Percentiles rank a stretch among this genome's conserved stretches.
These are phyloP conservation scores for Tripidium arundinaceum DNA, from an alignment of 202 grass and related monocot species.

Conservation along the genomic window DNA sequence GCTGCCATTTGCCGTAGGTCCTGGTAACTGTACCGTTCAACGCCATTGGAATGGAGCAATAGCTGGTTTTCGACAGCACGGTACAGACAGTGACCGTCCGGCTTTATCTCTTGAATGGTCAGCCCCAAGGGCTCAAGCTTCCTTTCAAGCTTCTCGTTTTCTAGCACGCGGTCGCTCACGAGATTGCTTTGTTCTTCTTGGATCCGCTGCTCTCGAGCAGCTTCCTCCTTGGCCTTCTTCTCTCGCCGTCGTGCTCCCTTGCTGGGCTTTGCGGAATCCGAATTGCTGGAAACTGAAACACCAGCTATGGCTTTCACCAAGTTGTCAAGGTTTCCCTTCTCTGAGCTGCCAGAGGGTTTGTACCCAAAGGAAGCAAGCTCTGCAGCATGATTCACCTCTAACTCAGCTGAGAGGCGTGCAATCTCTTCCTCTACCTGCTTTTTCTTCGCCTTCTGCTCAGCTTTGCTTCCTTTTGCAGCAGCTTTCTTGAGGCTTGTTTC, in stretches of 20 bases:
- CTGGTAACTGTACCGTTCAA: slow-evolving; percentile 51
- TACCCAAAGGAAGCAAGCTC: slow-evolving; percentile 82
- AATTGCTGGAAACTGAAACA: slow-evolving; percentile 48
- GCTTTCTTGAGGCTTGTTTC: slow-evolving; percentile 86
- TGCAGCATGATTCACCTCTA: slow-evolving; percentile 67
- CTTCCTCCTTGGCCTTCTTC: slow-evolving; percentile 86
- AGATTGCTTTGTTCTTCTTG: slow-evolving; percentile 90
- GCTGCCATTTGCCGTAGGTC: slow-evolving; percentile 74
- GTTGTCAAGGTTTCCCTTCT: slow-evolving; percentile 67
- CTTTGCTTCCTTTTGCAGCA: slow-evolving; percentile 96
- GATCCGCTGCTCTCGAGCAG: slow-evolving; percentile 86
- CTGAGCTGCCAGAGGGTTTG: slow-evolving; percentile 42
- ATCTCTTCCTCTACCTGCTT: slow-evolving; percentile 93
- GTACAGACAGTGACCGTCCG: slow-evolving; percentile 91
- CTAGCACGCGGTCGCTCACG: slow-evolving; percentile 67
- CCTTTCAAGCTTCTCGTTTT: slow-evolving; percentile 66
- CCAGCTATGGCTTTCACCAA: slow-evolving; percentile 90
- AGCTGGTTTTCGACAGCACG: slow-evolving; percentile 89
- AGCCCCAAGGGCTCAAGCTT: slow-evolving; percentile 74
- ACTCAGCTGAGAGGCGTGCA: slow-evolving; percentile 49
- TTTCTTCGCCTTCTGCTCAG: slow-evolving; percentile 92
- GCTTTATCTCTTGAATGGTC: slow-evolving; percentile 83
- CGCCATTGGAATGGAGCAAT: slow-evolving; percentile 40
- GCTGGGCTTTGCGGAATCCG: slow-evolving; percentile 57
- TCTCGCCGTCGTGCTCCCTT: slow-evolving; percentile 57